A percentile compares a stretch with the other conserved stretches of the same genome.
Evolutionary conservation across 192 early-diverging fungal species (phyloP).

Genomic region (Dissophora ornata): DNA sequence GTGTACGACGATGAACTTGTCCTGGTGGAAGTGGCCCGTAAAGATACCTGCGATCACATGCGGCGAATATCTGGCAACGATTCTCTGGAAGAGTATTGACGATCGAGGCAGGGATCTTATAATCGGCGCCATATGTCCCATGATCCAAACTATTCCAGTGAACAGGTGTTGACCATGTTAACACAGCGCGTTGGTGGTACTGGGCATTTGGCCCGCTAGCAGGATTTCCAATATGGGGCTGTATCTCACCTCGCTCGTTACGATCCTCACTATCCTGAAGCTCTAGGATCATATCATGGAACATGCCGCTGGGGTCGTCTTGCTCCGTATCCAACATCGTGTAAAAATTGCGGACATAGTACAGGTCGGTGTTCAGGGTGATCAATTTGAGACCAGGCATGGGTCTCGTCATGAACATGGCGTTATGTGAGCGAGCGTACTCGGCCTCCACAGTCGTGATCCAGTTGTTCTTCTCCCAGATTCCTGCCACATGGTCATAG

Average conservation of each 20-base stretch:
- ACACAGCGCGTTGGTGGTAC: too few relatives aligned
- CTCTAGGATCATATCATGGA: constrained; percentile 60
- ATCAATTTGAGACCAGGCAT: constrained; percentile 58
- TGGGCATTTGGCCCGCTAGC: neutral
- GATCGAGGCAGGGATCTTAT: constrained; percentile 57
- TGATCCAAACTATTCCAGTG: constrained; percentile 58
- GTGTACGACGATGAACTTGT: constrained; percentile 64
- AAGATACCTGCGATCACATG: constrained; percentile 66
- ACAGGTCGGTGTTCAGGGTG: constrained; percentile 66
- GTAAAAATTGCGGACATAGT: constrained; percentile 64
- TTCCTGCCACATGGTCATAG: constrained; percentile 57
- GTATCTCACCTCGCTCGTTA: constrained; percentile 37
- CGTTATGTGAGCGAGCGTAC: constrained; percentile 50
- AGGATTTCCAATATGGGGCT: neutral
- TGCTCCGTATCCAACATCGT: constrained; percentile 56
- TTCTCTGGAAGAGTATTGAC: constrained; percentile 60
- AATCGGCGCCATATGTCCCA: constrained; percentile 66
- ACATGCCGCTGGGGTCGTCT: constrained; percentile 61
- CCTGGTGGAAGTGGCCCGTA: constrained; percentile 65
- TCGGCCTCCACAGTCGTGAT: constrained; percentile 47
- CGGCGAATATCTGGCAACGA: constrained; percentile 63
- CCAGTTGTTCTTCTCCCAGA: constrained; percentile 61
- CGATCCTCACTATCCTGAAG: constrained; percentile 62
- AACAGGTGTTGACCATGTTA: too few relatives aligned
- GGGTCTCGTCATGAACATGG: constrained; percentile 60